Evolutionary conservation across 331 rosid genomes (phyloP).

Genomic region (Quercus tomentella): DNA sequence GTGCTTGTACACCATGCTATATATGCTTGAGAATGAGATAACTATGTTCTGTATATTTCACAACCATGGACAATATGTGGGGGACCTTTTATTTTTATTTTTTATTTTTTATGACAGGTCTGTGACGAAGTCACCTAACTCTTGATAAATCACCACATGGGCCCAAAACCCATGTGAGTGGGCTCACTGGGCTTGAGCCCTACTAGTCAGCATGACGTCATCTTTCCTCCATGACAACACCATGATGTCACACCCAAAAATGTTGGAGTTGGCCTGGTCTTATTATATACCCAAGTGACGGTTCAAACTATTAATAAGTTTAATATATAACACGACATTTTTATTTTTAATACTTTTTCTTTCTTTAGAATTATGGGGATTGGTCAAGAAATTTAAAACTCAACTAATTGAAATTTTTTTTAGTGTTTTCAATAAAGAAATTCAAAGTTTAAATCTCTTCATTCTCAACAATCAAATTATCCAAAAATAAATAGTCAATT

Average conservation of each 20-base stretch:
- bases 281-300: too few species aligned
- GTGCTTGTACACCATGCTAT: neutral
- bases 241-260: neutral
- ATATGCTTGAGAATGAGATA: neutral
- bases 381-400: too few species aligned
- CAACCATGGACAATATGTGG: neutral
- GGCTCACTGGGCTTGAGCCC: neutral
- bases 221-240: neutral
- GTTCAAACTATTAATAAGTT: too few species aligned
- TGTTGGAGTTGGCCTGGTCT: too few species aligned
- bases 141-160: constrained; percentile 7
- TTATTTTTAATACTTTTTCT: too few species aligned
- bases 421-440: too few species aligned
- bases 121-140: constrained; percentile 18
- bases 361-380: too few species aligned
- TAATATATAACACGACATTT: too few species aligned
- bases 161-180: constrained; percentile 11
- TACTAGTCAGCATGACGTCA: neutral
- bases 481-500: too few species aligned
- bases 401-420: too few species aligned
- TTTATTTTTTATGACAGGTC: neutral
- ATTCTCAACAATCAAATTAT: too few species aligned
- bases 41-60: neutral
- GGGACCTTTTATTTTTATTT: neutral
- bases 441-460: too few species aligned